phyloP scores from a whole-genome alignment of 73 alveolate genomes.

The Paraurostyla sp. region DNA sequence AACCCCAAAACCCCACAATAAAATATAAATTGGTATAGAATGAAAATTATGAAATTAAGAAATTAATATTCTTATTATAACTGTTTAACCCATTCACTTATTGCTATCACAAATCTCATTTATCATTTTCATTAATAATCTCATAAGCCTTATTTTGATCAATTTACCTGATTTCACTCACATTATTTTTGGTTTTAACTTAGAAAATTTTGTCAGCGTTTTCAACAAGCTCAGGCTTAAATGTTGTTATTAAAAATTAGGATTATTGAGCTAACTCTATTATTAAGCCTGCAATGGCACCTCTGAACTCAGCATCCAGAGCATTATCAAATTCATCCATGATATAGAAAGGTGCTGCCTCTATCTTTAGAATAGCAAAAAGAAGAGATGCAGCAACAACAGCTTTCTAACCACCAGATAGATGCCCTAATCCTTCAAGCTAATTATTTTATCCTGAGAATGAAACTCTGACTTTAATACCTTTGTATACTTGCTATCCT shows the following conservation, averaged over 20 bases:
- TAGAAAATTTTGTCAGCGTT: slow-evolving; percentile 83
- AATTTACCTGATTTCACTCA: slow-evolving; percentile 74
- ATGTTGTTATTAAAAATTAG: slow-evolving; percentile 91
- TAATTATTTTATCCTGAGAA: slow-evolving; percentile 57
- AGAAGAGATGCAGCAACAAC: slow-evolving; percentile 96
- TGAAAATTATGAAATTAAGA: not conserved
- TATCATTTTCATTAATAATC: not conserved
- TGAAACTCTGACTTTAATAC: slow-evolving; percentile 56
- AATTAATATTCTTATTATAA: no score
- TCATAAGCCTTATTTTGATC: slow-evolving; percentile 24
- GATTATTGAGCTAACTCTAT: slow-evolving; percentile 55
- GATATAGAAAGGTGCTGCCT: slow-evolving; percentile 96
- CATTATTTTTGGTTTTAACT: slow-evolving; percentile 84
- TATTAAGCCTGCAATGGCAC: slow-evolving; percentile 82
- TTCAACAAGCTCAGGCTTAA: slow-evolving; percentile 92
- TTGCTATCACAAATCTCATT: not conserved
- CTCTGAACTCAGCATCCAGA: slow-evolving; percentile 94
- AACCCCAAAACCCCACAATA: not conserved
- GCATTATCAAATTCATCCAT: slow-evolving; percentile 99
- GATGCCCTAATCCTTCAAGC: slow-evolving; percentile 65
- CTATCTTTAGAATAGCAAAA: slow-evolving; percentile 91
- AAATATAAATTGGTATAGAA: not conserved
- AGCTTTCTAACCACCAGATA: slow-evolving; percentile 98
- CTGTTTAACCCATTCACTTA: not conserved
- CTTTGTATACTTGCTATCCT: slow-evolving; percentile 47